Evolutionary conservation across 176 grass and related monocot species (phyloP).

Genomic region (Zoysia japonica): DNA sequence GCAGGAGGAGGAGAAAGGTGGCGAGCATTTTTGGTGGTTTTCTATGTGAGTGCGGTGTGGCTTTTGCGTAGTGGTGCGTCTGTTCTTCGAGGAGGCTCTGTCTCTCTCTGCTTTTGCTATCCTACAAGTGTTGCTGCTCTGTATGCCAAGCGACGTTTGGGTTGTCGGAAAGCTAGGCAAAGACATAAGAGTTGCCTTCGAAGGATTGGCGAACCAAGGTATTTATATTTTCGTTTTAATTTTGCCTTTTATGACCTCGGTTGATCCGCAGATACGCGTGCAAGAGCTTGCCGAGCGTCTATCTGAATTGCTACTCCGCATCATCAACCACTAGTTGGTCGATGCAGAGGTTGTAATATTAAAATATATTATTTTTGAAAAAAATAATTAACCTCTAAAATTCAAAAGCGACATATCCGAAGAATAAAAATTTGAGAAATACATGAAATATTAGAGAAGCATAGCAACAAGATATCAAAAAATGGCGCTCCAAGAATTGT

Average conservation of each 20-base stretch:
- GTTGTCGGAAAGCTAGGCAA: neutral
- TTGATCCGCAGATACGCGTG: neutral
- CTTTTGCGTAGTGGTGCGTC: neutral
- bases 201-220: neutral
- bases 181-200: slow-evolving; percentile 1
- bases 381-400: neutral
- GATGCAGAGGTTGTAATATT: too few species aligned
- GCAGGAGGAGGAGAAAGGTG: slow-evolving; percentile 13
- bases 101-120: slow-evolving; percentile 35
- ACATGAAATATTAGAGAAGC: neutral
- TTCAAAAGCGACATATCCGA: neutral
- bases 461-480: too few species aligned
- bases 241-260: neutral
- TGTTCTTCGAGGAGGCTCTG: slow-evolving; percentile 12
- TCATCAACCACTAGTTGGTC: neutral
- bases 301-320: neutral
- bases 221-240: neutral
- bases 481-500: too few species aligned
- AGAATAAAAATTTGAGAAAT: too few species aligned
- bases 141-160: slow-evolving; percentile 9
- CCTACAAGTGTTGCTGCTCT: neutral
- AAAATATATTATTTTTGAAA: too few species aligned
- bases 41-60: neutral
- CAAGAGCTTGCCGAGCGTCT: neutral
- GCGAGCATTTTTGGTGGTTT: neutral